Percentiles rank a stretch among this genome's conserved stretches.
phyloP scores from a whole-genome alignment of 371 early-diverging fungal genomes.

The Racocetra persica region DNA sequence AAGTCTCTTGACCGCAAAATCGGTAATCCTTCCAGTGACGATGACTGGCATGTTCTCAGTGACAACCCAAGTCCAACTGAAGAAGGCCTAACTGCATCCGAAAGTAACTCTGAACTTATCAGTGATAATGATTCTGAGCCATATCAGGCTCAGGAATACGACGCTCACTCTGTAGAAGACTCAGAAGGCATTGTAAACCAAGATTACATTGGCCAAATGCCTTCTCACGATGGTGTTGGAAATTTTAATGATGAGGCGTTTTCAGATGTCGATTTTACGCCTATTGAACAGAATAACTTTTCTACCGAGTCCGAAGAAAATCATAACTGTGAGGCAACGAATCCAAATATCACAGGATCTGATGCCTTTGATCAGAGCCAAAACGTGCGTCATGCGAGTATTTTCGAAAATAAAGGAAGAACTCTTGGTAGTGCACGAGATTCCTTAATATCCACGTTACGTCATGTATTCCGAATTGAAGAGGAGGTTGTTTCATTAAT shows the following conservation, averaged over 20 bases:
- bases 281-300: background rate
- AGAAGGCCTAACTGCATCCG: background rate
- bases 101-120: slow-evolving; percentile 9
- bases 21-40: slow-evolving; percentile 12
- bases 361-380: background rate
- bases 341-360: background rate
- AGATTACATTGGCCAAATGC: background rate
- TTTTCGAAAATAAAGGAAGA: background rate
- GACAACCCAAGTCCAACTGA: slow-evolving; percentile 17
- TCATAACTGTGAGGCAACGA: background rate
- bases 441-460: background rate
- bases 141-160: background rate
- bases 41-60: slow-evolving; percentile 34
- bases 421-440: too few relatives aligned
- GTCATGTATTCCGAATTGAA: slow-evolving; percentile 14
- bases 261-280: background rate
- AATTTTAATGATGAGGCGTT: background rate
- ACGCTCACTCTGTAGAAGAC: background rate
- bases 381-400: background rate
- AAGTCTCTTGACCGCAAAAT: background rate
- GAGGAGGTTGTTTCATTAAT: background rate
- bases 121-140: slow-evolving; percentile 24
- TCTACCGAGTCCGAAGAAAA: background rate
- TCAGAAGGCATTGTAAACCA: background rate
- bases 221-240: slow-evolving; percentile 28